Percentiles rank a stretch among this genome's conserved stretches.
These are phyloP conservation scores for Cutaneotrichosporon mucoides DNA, from an alignment of 1,284 basidiomycete species.

Conservation along the genomic window DNA sequence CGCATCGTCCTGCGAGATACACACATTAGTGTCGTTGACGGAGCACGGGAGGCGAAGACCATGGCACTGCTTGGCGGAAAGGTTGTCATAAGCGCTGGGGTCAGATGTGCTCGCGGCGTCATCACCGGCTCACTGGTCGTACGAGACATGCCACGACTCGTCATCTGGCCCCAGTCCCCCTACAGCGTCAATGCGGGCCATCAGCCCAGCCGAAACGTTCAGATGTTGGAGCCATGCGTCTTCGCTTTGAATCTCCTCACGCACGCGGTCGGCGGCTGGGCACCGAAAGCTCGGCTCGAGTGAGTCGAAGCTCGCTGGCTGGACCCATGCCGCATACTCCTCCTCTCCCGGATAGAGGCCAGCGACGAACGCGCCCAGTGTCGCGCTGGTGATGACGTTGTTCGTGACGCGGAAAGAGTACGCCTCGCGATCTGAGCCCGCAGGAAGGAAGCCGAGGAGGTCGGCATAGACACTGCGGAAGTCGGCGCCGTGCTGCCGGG, in stretches of 20 bases:
- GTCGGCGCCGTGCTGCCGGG: conserved; percentile 31
- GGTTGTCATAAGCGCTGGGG: conserved; percentile 38
- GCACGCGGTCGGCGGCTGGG: conserved; percentile 14
- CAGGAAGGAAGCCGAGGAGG: conserved; percentile 33
- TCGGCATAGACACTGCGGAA: conserved; percentile 34
- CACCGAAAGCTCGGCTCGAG: conserved; percentile 32
- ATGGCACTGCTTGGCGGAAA: conserved; percentile 42
- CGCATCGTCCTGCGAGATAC: conserved; percentile 31
- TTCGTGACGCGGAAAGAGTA: conserved; percentile 39
- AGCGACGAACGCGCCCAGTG: conserved; percentile 28
- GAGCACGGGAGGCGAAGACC: conserved; percentile 32
- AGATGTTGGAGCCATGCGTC: conserved; percentile 32
- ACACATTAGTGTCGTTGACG: conserved; percentile 25
- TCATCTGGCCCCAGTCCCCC: conserved; percentile 29
- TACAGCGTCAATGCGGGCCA: conserved; percentile 30
- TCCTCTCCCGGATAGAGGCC: conserved; percentile 30
- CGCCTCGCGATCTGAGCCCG: conserved; percentile 18
- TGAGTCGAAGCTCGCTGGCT: conserved; percentile 31
- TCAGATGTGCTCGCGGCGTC: background rate
- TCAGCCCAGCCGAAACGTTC: conserved; percentile 16
- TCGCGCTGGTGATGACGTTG: conserved; percentile 40
- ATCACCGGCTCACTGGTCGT: conserved; percentile 35
- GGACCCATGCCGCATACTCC: conserved; percentile 26
- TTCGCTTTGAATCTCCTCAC: conserved; percentile 13
- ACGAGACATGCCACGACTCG: conserved; percentile 29